Evolutionary conservation across 1,284 basidiomycete genomes (phyloP).

Genomic region (Irpex sp.): DNA sequence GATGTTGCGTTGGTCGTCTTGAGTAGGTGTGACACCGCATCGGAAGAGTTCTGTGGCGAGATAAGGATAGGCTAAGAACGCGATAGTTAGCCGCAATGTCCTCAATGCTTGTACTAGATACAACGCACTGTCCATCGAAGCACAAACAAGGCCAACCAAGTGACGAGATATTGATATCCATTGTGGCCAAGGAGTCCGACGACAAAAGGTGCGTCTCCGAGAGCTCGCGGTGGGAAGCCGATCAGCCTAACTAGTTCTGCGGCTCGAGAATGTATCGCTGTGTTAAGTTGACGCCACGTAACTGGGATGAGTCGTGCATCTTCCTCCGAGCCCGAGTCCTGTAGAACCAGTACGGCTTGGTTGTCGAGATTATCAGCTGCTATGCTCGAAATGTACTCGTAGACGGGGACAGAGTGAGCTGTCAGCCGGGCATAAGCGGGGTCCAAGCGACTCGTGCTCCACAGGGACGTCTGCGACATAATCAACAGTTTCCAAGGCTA

Average conservation of each 20-base stretch:
- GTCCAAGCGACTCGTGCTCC: background rate
- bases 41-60: constrained; percentile 36
- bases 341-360: background rate
- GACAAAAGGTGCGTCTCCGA: background rate
- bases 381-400: background rate
- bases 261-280: background rate
- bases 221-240: background rate
- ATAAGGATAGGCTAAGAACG: constrained; percentile 24
- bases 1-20: constrained; percentile 22
- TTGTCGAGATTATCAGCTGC: background rate
- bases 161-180: background rate
- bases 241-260: background rate
- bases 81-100: background rate
- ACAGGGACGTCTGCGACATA: background rate
- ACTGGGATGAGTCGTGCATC: background rate
- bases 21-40: constrained; percentile 34
- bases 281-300: background rate
- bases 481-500: background rate
- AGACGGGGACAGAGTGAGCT: background rate
- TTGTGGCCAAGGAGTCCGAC: background rate
- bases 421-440: background rate
- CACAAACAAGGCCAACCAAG: background rate
- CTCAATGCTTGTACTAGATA: background rate
- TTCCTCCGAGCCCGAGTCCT: background rate
- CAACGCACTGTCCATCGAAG: background rate